Evolutionary conservation across 192 early-diverging fungal species (phyloP).

Genomic region (Oehlia diaphana): DNA sequence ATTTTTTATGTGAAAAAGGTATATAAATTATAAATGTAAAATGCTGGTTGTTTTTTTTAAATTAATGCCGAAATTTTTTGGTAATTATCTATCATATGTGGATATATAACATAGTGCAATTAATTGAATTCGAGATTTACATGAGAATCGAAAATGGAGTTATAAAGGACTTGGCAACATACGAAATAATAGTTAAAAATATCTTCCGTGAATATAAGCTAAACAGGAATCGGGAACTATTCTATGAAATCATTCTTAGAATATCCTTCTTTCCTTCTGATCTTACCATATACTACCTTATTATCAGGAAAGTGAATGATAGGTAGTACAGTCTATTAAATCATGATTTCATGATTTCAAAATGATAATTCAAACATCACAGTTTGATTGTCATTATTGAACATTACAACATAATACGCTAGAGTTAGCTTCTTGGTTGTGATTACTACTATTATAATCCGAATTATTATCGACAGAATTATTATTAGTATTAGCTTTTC

Average conservation of each 20-base stretch:
- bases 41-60: neutral
- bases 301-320: no score
- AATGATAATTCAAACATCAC: neutral
- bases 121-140: neutral
- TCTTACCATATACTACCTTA: neutral
- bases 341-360: neutral
- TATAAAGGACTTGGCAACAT: neutral
- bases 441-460: neutral
- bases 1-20: no score
- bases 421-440: neutral
- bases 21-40: neutral
- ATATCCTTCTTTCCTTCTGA: neutral
- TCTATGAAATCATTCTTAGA: neutral
- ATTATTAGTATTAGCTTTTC: neutral
- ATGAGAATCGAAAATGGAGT: neutral
- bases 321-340: neutral
- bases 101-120: neutral
- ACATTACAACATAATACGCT: neutral
- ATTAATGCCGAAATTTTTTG: conserved; percentile 4
- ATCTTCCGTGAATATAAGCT: neutral
- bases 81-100: no score
- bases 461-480: neutral
- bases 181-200: no score
- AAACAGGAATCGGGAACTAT: neutral
- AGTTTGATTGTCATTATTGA: neutral